Base-by-base conservation (phyloP, 2,329 filamentous ascomycete species). In the Trichoderma guizhouense region DNA sequence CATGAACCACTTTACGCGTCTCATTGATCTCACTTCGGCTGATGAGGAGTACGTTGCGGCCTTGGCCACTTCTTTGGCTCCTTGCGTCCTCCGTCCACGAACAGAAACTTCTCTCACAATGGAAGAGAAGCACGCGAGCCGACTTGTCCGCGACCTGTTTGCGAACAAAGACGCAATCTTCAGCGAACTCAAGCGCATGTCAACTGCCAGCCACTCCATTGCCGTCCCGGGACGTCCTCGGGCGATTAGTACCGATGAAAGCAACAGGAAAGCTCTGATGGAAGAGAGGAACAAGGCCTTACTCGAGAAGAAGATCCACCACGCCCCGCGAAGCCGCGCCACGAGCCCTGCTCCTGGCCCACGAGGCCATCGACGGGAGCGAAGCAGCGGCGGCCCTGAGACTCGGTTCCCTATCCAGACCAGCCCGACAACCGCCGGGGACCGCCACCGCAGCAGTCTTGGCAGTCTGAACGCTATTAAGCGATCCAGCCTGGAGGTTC, bases 21-120 rank as follows among this genome's bases (percentile, higher is more conserved):
- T 99, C 73, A 97, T 99, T 79, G 96, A 99, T 81, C 87, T 99
- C 74, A 99, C 96, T 2, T 98, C 95, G 15, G 96, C 96, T 36
- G 95, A 97, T 76, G 96, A 99, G 79, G 84, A 90, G 57, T 99
- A 97, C 79, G 84, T 97, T 71, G 80, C 91, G 14, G 85, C 90
- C 47, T 88, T 99, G 51, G 93, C 94, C 3, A 90, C 90, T 30
- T 84, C 86, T 7, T 86, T 99, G 58, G 92, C 94, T 1, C 92
- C 94, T 6, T 98, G 94, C 80, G 90, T 99, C 75, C 87, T 99
- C 60, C 91, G 96, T 30, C 96, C 96, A 8, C 92, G 93, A 74
- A 88, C 89, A 15, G 94, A 98, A 80, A 97, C 91, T 30, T 95
- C 93, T 24, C 86, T 99, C 72, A 98, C 95, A 3, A 92, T 98